phyloP scores from a whole-genome alignment of 2,329 filamentous ascomycete genomes.

The Sporothrix schenckii region DNA sequence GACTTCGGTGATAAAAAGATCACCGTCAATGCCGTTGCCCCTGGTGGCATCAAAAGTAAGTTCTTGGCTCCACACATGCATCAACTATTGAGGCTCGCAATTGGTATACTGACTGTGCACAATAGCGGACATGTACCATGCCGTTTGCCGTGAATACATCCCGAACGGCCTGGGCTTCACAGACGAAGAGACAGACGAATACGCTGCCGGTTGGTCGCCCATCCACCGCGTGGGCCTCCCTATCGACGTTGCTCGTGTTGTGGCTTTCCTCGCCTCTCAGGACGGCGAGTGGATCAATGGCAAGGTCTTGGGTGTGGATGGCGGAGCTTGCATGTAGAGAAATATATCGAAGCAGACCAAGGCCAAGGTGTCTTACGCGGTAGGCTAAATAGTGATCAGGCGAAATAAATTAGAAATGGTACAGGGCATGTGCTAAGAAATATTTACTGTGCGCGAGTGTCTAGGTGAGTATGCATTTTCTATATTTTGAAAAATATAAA shows the following conservation, averaged over 20 bases:
- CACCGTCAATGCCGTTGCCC: conserved; percentile 45
- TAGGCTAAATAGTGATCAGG: not conserved
- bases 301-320: conserved; percentile 43
- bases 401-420: not conserved
- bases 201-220: conserved; percentile 46
- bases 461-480: no score
- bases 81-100: not conserved
- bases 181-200: conserved; percentile 39
- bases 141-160: conserved; percentile 47
- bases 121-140: conserved; percentile 42
- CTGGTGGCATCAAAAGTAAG: conserved; percentile 42
- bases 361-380: no score
- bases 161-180: conserved; percentile 44
- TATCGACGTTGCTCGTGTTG: conserved; percentile 43
- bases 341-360: not conserved
- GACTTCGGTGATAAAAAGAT: conserved; percentile 46
- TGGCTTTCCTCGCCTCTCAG: conserved; percentile 43
- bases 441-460: no score
- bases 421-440: no score
- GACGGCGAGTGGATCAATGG: conserved; percentile 48
- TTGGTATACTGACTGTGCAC: not conserved
- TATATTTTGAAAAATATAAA: not conserved
- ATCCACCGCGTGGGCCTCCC: conserved; percentile 42
- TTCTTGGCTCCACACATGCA: not conserved
- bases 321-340: conserved; percentile 37